Base-by-base conservation (phyloP, 2,329 filamentous ascomycete genomes). In the Cladosporium sp. region DNA sequence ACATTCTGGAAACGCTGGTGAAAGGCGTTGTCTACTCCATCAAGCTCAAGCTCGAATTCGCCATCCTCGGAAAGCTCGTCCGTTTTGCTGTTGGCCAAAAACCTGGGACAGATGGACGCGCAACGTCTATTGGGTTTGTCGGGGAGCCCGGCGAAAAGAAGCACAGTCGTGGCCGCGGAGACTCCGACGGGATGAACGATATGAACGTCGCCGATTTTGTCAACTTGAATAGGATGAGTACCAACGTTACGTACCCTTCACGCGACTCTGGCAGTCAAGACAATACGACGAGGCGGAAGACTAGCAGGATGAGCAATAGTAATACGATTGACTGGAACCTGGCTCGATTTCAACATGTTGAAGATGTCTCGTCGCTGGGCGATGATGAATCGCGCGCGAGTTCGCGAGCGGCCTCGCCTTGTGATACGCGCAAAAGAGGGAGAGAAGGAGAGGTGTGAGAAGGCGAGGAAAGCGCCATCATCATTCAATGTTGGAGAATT, bases 21-120 rank as follows among this genome's bases (percentile, higher is more conserved):
- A 73, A 74, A 53, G 68, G 56, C 34, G 51, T 66, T 41, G 52
- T 65, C 29, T 66, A 66, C 52, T 63, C 59, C 19, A 58, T 65
- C 58, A 66, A 66, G 56, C 57, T 66, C 18, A 66, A 66, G 45
- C 60, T 66, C n/a, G 64, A 66, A 48, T 65, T 65, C 39, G 63
- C 58, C 27, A 60, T 66, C 19, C 52, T 66, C 12, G 56, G 57
- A 12, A 61, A 63, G 50, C 54, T 66, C 4, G 61, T 65, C 30
- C 57, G 59, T 22, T 58, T 64, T 29, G 58, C 67, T 4, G 53
- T 53, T 15, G 54, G 52, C 9, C 48, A 56, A 6, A 44, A 47
- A 22, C 47, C 57, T 8, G 51, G 37, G 4, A 36, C 43, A 5
- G 56, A 56, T 8, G 29, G 50, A n/a, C 57, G 55, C n/a, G 54